These are phyloP conservation scores for Fusarium paranaense DNA, from an alignment of 2,329 filamentous ascomycete species.

Conservation along the genomic window DNA sequence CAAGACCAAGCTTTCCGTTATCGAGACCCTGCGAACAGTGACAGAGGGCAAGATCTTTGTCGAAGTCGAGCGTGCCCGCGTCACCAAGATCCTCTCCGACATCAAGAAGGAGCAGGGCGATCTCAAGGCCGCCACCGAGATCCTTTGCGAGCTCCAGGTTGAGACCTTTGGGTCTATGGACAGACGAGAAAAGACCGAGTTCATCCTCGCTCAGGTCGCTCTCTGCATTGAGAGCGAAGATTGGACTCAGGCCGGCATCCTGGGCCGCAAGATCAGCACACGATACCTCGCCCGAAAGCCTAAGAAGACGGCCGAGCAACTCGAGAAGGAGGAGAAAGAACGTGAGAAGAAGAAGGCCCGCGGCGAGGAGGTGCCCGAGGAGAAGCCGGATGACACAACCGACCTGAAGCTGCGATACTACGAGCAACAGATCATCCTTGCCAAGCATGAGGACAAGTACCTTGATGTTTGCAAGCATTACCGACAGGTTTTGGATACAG, in stretches of 20 bases:
- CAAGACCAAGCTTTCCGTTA: constrained; percentile 91
- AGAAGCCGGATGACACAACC: constrained; percentile 88
- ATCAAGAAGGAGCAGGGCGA: constrained; percentile 98
- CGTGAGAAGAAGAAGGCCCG: constrained; percentile 86
- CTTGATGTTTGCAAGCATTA: constrained; percentile 98
- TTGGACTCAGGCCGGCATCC: constrained; percentile 94
- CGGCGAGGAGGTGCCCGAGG: constrained; percentile 82
- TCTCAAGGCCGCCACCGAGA: constrained; percentile 88
- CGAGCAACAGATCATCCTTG: constrained; percentile 94
- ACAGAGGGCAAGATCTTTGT: constrained; percentile 99
- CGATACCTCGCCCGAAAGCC: constrained; percentile 89
- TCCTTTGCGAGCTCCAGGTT: constrained; percentile 96
- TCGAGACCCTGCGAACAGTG: constrained; percentile 94
- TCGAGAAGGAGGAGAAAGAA: constrained; percentile 91
- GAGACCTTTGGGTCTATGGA: constrained; percentile 99
- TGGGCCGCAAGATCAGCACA: constrained; percentile 97
- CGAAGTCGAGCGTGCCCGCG: constrained; percentile 95
- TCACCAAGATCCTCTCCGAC: constrained; percentile 94
- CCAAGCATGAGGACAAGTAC: constrained; percentile 98
- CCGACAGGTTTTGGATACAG: constrained; percentile 94
- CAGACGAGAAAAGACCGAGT: constrained; percentile 96
- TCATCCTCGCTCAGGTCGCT: constrained; percentile 93
- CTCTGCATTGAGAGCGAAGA: constrained; percentile 96
- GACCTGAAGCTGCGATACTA: constrained; percentile 97
- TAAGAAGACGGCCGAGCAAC: constrained; percentile 88